These are phyloP conservation scores for Termitomyces sp. DNA, from an alignment of 768 basidiomycete species.

Conservation along the genomic window DNA sequence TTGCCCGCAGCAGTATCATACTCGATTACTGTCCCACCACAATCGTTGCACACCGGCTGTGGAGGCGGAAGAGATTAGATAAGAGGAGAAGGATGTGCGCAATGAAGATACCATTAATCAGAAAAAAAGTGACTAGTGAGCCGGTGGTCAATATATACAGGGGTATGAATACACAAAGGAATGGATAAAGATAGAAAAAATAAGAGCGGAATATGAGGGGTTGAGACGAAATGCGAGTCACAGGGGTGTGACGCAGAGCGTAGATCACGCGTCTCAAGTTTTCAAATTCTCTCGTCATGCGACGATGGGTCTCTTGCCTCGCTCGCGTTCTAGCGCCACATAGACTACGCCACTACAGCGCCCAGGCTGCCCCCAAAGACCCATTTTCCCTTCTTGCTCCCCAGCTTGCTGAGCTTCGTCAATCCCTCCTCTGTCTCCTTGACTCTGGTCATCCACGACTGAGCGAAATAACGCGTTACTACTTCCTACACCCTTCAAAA, in stretches of 20 bases:
- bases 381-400: slow-evolving; percentile 64
- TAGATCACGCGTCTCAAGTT: slow-evolving; percentile 1
- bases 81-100: not conserved
- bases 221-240: slow-evolving; percentile 7
- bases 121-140: not conserved
- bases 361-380: slow-evolving; percentile 28
- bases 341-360: slow-evolving; percentile 6
- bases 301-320: slow-evolving; percentile 10
- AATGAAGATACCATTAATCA: slow-evolving; percentile 10
- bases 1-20: slow-evolving; percentile 82
- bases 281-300: slow-evolving; percentile 9
- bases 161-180: slow-evolving; percentile 12
- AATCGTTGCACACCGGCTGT: slow-evolving; percentile 63
- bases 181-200: slow-evolving; percentile 9
- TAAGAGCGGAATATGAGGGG: not conserved
- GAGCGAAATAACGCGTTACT: slow-evolving; percentile 84
- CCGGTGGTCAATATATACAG: not conserved
- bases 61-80: slow-evolving; percentile 10
- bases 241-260: slow-evolving; percentile 6
- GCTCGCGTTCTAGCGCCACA: slow-evolving; percentile 8
- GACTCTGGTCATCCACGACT: slow-evolving; percentile 81
- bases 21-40: slow-evolving; percentile 80
- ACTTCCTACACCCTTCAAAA: slow-evolving; percentile 87
- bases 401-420: slow-evolving; percentile 63
- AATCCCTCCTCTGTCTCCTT: slow-evolving; percentile 65